Evolutionary conservation across 352 stramenopile species (phyloP).

Genomic region (Phytopythium chamaehyphon): DNA sequence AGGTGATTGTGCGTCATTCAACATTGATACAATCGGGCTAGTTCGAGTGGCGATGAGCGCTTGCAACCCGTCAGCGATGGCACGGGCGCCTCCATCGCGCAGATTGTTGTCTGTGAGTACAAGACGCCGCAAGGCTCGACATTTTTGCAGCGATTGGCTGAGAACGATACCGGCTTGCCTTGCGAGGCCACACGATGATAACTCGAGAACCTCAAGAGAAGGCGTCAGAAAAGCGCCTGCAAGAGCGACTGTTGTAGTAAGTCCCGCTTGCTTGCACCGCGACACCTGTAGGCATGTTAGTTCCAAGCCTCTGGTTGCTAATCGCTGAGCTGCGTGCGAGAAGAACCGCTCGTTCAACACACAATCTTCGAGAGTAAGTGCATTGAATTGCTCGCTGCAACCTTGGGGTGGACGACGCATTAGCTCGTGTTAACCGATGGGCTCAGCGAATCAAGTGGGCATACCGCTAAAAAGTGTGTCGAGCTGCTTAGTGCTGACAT

Average conservation of each 20-base stretch:
- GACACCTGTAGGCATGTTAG: slow-evolving; percentile 22
- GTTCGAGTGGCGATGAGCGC: slow-evolving; percentile 10
- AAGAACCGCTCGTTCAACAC: slow-evolving; percentile 37
- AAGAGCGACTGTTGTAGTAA: slow-evolving; percentile 56
- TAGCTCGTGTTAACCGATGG: neutral
- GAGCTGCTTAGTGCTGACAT: slow-evolving; percentile 18
- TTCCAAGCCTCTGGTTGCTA: slow-evolving; percentile 16
- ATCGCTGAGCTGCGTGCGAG: slow-evolving; percentile 16
- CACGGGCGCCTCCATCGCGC: slow-evolving; percentile 44
- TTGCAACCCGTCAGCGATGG: slow-evolving; percentile 42
- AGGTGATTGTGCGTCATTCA: neutral
- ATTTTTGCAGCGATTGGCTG: slow-evolving; percentile 45
- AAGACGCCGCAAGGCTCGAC: slow-evolving; percentile 23
- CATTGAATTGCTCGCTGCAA: slow-evolving; percentile 15
- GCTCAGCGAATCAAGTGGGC: neutral
- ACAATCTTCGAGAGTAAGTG: slow-evolving; percentile 36
- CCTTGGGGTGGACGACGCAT: neutral
- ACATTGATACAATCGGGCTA: slow-evolving; percentile 1
- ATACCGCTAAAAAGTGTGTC: slow-evolving; percentile 22
- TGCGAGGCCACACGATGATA: slow-evolving; percentile 44
- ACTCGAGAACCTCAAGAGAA: slow-evolving; percentile 36
- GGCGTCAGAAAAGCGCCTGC: slow-evolving; percentile 25
- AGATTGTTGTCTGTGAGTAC: slow-evolving; percentile 47
- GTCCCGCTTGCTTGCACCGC: slow-evolving; percentile 45
- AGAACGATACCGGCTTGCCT: slow-evolving; percentile 58